Conservation (phyloP, 805 yeast species). For the Saccharomycopsis schoenii region DNA sequence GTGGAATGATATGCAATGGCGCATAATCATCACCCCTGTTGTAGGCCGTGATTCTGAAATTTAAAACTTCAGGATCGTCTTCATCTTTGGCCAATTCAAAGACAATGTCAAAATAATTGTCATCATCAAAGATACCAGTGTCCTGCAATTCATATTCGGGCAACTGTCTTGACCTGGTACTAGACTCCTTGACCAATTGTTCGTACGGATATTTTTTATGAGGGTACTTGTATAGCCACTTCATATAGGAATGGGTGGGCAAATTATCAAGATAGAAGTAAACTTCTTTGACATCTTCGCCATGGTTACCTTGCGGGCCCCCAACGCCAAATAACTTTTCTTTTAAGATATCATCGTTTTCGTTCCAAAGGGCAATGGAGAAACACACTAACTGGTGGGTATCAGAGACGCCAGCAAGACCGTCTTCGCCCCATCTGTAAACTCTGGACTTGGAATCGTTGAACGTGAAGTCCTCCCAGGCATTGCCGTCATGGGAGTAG, state of each 20-base stretch:
- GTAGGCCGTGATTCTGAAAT: slow-evolving; percentile 79
- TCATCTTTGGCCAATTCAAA: slow-evolving; percentile 86
- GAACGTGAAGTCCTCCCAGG: slow-evolving; percentile 83
- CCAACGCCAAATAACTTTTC: slow-evolving; percentile 84
- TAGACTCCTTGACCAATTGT: slow-evolving; percentile 58
- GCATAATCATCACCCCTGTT: slow-evolving; percentile 77
- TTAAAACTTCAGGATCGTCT: slow-evolving; percentile 68
- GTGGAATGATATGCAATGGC: slow-evolving; percentile 83
- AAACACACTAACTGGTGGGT: slow-evolving; percentile 68
- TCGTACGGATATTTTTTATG: slow-evolving; percentile 76
- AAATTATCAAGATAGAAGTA: slow-evolving; percentile 84
- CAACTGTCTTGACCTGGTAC: slow-evolving; percentile 53
- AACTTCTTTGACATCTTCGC: slow-evolving; percentile 86
- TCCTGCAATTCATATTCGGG: slow-evolving; percentile 77
- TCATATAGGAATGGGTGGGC: slow-evolving; percentile 89
- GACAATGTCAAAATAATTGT: slow-evolving; percentile 71
- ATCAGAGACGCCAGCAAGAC: slow-evolving; percentile 83
- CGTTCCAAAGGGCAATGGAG: slow-evolving; percentile 88
- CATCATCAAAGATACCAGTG: slow-evolving; percentile 57
- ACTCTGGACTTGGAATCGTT: slow-evolving; percentile 74
- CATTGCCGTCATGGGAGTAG: slow-evolving; percentile 77
- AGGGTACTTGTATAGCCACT: slow-evolving; percentile 88
- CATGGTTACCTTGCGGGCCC: slow-evolving; percentile 91
- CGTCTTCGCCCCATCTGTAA: slow-evolving; percentile 95
- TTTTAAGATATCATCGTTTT: slow-evolving; percentile 71